Conservation (phyloP, 2,329 filamentous ascomycete species). For the Colletotrichum lindemuthianum region DNA sequence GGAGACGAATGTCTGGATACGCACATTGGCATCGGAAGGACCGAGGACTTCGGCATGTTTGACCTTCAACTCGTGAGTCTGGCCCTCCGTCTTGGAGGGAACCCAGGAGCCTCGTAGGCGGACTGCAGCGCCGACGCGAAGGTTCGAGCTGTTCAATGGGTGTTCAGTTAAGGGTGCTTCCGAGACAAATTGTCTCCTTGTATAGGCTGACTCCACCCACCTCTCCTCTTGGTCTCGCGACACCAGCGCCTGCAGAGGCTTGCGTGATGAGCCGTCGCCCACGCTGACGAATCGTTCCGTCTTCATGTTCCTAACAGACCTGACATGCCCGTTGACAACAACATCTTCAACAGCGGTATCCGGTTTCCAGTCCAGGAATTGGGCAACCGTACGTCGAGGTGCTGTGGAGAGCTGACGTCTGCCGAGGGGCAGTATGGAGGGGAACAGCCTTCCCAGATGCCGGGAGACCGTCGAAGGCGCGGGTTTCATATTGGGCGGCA, state of each 20-base stretch:
- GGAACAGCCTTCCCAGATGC: background rate
- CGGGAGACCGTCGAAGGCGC: background rate
- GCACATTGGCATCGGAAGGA: constrained; percentile 80
- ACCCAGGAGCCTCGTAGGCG: constrained; percentile 82
- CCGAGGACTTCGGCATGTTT: constrained; percentile 76
- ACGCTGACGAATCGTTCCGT: constrained; percentile 83
- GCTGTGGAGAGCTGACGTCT: constrained; percentile 46
- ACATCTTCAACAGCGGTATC: constrained; percentile 57
- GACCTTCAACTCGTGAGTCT: constrained; percentile 85
- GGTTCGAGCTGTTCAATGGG: constrained; percentile 59
- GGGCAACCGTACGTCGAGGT: constrained; percentile 60
- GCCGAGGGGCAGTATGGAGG: constrained; percentile 1
- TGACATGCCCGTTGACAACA: constrained; percentile 80
- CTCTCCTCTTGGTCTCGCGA: constrained; percentile 74
- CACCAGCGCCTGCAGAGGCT: constrained; percentile 83
- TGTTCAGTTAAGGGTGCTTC: constrained; percentile 30
- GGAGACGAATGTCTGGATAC: constrained; percentile 43
- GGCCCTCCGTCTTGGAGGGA: constrained; percentile 72
- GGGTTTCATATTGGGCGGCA: background rate
- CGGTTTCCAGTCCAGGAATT: constrained; percentile 64
- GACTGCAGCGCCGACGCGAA: constrained; percentile 85
- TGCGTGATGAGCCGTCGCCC: constrained; percentile 85
- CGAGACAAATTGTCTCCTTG: constrained; percentile 37
- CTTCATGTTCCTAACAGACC: constrained; percentile 89
- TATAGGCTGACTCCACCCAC: constrained; percentile 60